Conservation (phyloP, 106 monocot genomes). For the Narthecium ossifragum region DNA sequence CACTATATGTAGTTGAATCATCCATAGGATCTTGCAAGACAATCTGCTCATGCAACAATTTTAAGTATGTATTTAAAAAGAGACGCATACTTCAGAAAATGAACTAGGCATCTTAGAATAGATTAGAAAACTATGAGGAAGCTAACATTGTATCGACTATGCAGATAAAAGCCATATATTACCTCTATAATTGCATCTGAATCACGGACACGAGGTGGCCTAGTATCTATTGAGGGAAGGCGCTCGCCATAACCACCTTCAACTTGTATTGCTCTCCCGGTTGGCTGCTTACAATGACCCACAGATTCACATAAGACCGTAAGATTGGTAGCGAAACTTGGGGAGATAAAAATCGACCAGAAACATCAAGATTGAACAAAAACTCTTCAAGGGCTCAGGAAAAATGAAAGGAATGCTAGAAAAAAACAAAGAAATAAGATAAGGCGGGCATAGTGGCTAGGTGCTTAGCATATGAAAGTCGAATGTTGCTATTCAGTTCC, state of each 20-base stretch:
- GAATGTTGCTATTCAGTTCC: too few species aligned
- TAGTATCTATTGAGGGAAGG: slow-evolving; percentile 82
- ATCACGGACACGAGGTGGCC: slow-evolving; percentile 69
- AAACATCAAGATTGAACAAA: background rate
- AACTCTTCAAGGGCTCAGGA: too few species aligned
- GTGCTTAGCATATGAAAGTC: too few species aligned
- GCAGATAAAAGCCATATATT: background rate
- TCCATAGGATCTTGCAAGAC: slow-evolving; percentile 43
- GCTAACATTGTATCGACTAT: background rate
- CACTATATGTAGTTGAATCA: slow-evolving; percentile 32
- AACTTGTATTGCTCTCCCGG: slow-evolving; percentile 89
- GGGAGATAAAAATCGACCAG: too few species aligned
- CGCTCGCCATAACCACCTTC: slow-evolving; percentile 76
- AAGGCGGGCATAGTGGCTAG: too few species aligned
- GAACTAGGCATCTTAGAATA: background rate
- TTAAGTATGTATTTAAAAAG: background rate
- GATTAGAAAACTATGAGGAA: background rate
- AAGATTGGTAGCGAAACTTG: too few species aligned
- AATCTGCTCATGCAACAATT: slow-evolving; percentile 38
- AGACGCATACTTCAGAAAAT: background rate
- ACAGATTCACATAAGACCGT: too few species aligned
- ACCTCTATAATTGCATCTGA: slow-evolving; percentile 92
- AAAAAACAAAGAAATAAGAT: background rate
- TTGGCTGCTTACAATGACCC: slow-evolving; percentile 64
- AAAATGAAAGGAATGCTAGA: background rate